Evolutionary conservation across 257 asterid genomes (phyloP).

Genomic region (Solanum chilense): DNA sequence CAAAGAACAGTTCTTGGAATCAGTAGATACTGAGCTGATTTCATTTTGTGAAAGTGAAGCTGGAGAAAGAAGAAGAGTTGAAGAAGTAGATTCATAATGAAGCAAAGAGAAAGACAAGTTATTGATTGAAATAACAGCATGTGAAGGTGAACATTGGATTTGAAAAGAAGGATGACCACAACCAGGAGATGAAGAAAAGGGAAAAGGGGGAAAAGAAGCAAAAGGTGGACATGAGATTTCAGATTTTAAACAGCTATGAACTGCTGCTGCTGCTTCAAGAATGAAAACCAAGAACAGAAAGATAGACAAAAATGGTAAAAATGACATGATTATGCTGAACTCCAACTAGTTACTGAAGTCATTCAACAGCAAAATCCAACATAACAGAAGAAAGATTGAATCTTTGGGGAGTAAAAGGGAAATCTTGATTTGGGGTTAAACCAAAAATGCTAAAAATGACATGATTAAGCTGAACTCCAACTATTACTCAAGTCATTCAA

Average conservation of each 20-base stretch:
- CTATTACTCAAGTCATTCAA: neutral
- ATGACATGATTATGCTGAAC: slow-evolving; percentile 5
- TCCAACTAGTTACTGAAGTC: neutral
- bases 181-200: slow-evolving; percentile 72
- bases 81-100: slow-evolving; percentile 44
- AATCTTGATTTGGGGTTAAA: neutral
- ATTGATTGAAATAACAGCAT: slow-evolving; percentile 56
- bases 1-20: slow-evolving; percentile 28
- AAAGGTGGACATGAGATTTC: slow-evolving; percentile 56
- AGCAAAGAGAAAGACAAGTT: slow-evolving; percentile 41
- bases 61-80: slow-evolving; percentile 55
- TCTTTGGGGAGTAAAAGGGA: neutral
- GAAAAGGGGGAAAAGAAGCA: slow-evolving; percentile 50
- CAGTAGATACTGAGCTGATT: neutral
- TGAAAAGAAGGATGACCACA: slow-evolving; percentile 96
- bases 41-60: neutral
- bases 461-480: neutral
- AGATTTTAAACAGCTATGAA: slow-evolving; percentile 25
- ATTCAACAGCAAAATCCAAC: slow-evolving; percentile 2
- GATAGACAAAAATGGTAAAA: neutral
- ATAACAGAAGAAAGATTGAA: neutral
- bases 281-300: slow-evolving; percentile 6
- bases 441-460: slow-evolving; percentile 3
- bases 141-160: slow-evolving; percentile 38
- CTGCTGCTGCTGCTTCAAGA: neutral